Base-by-base conservation (phyloP, 129 eudicot species). In the Glebionis coronaria region DNA sequence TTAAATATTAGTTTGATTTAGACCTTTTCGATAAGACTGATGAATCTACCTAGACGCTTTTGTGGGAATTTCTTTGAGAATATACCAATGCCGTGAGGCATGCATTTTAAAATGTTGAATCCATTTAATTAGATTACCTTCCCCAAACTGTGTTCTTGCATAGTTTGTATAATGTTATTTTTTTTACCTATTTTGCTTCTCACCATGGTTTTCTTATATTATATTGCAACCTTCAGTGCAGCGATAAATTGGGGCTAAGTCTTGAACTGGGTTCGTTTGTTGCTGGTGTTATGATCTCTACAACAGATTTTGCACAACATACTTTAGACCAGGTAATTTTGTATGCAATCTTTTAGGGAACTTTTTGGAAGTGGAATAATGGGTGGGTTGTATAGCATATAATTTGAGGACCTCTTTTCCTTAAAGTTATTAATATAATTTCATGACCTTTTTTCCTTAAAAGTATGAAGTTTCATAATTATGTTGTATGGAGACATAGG, bases 261-360 rank as follows among this genome's bases (percentile, higher is more conserved):
- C 97, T 94, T 47, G 99, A 94, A 72, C 72, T 94, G 87, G 99
- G 99, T 73, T 90, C 99, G 56, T 94, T 94, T 87, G 93, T 83
- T 42, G 99, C 99, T 66, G 99, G 99, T 58, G 97, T 94, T 12
- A 94, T 90, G 99, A 94, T 94, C 64, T 90, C 99, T 28, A 94
- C 95, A 68, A 87, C 99, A 16, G 99, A 94, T 35, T 83, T 89
- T 71, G 93, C 88, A 23, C 90, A 90, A 56, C 99, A 89, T 81
- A 94, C 99, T 49, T 79, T 94, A 71, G 94, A 94, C 56, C 99
- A 94, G 95, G 99, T 94, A 73, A 47, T 72, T 44, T 59, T 4
- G 18, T 15, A 58, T 58, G 44, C 63, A 58, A 27, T 27, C 12
- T 27, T 13, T 27, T 12, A 4, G 12, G 42, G 12, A 57, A 28